A percentile compares a stretch with the other conserved stretches of the same genome.
Conservation (phyloP, 139 green algal genomes). For the Astrephomene gubernaculifera region DNA sequence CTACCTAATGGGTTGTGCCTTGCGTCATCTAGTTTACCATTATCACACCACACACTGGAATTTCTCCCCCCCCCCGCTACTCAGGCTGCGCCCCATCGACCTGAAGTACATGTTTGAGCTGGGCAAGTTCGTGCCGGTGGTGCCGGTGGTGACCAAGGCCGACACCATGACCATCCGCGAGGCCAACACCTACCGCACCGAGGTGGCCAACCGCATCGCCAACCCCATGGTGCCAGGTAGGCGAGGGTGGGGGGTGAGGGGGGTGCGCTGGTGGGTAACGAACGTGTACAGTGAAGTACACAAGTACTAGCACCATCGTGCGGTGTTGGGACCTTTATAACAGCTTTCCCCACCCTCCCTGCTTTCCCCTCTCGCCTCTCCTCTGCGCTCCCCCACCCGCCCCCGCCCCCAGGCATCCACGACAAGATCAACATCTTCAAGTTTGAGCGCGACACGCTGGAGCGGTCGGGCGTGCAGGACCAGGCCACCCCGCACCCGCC, state of each 20-base stretch:
- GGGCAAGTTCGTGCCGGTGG: slow-evolving; percentile 73
- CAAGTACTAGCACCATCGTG: too few relatives aligned
- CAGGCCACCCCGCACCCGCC: slow-evolving; percentile 55
- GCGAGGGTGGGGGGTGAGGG: too few relatives aligned
- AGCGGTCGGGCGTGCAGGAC: slow-evolving; percentile 68
- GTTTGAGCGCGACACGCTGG: slow-evolving; percentile 81
- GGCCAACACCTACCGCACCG: slow-evolving; percentile 66
- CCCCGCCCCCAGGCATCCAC: slow-evolving; percentile 54
- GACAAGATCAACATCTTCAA: slow-evolving; percentile 81
- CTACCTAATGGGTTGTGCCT: neutral
- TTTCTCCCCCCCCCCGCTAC: neutral
- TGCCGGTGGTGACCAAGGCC: slow-evolving; percentile 82
- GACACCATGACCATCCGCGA: slow-evolving; percentile 86
- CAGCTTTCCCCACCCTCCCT: too few relatives aligned
- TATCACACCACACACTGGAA: too few relatives aligned
- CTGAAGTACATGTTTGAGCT: slow-evolving; percentile 76
- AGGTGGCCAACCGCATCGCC: slow-evolving; percentile 73
- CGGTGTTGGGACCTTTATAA: too few relatives aligned
- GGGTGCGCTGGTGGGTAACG: too few relatives aligned
- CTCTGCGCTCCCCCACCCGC: too few relatives aligned
- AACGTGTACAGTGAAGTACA: too few relatives aligned
- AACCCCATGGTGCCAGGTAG: slow-evolving; percentile 65
- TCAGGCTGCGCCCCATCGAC: slow-evolving; percentile 73
- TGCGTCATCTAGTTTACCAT: neutral
- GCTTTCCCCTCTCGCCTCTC: too few relatives aligned